These are phyloP conservation scores for Aspergillus clavatus DNA, from an alignment of 2,329 filamentous ascomycete species.

Conservation along the genomic window DNA sequence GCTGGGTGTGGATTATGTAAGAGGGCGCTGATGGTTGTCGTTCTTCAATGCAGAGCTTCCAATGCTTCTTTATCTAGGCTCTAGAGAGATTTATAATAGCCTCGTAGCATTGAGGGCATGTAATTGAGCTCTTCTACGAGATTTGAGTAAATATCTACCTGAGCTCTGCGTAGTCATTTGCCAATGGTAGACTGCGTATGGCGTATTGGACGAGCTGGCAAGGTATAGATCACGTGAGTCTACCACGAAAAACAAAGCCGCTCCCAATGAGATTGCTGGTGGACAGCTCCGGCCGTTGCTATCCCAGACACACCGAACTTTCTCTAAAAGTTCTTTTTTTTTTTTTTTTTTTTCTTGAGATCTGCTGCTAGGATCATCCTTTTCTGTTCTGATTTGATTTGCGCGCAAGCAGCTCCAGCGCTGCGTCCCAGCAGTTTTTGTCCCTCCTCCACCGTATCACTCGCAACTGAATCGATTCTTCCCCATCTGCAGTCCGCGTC, in stretches of 20 bases:
- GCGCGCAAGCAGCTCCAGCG: not conserved
- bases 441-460: not conserved
- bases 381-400: not conserved
- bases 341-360: not conserved
- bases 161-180: no score
- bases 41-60: not conserved
- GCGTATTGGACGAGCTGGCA: no score
- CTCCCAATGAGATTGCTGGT: not conserved
- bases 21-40: not conserved
- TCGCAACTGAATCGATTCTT: not conserved
- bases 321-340: not conserved
- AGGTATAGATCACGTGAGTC: slow-evolving; percentile 10
- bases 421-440: not conserved
- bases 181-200: no score
- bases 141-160: no score
- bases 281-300: not conserved
- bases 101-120: no score
- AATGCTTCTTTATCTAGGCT: no score
- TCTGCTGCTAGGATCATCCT: not conserved
- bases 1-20: slow-evolving; percentile 15
- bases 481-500: not conserved
- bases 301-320: not conserved
- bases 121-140: no score
- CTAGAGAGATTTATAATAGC: no score
- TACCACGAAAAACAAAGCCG: slow-evolving; percentile 14